phyloP scores from a whole-genome alignment of 257 asterid species.

The Penstemon davidsonii region DNA sequence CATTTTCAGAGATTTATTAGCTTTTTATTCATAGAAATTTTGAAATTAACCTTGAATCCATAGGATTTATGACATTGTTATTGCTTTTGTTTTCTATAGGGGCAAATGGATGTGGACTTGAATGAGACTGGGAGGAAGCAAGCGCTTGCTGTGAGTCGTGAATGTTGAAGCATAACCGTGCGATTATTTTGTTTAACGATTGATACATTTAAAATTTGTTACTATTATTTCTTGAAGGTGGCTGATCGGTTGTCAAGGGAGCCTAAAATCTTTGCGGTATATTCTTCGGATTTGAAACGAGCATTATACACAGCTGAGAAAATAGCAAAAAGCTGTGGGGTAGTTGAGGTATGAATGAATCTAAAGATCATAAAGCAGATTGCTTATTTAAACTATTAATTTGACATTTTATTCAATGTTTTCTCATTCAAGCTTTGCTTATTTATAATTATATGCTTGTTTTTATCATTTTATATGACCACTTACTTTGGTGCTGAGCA shows the following conservation, averaged over 20 bases:
- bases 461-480: too few species aligned
- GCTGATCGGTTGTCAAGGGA: conserved; percentile 71
- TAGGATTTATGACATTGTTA: too few species aligned
- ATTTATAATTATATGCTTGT: too few species aligned
- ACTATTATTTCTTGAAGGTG: conserved; percentile 44
- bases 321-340: conserved; percentile 66
- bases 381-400: too few species aligned
- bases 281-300: conserved; percentile 80
- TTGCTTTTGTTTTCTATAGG: conserved; percentile 37
- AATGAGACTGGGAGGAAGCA: conserved; percentile 77
- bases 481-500: too few species aligned
- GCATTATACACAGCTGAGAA: conserved; percentile 68
- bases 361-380: too few species aligned
- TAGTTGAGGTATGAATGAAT: conserved; percentile 55
- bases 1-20: too few species aligned
- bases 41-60: too few species aligned
- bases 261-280: conserved; percentile 63
- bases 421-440: too few species aligned
- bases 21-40: too few species aligned
- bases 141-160: conserved; percentile 64
- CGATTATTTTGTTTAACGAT: conserved; percentile 7
- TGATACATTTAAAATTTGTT: conserved; percentile 3
- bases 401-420: too few species aligned
- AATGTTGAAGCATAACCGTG: conserved; percentile 17
- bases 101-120: conserved; percentile 82